Conservation (phyloP, 169 alveolate genomes). For the Theileria orientalis region DNA sequence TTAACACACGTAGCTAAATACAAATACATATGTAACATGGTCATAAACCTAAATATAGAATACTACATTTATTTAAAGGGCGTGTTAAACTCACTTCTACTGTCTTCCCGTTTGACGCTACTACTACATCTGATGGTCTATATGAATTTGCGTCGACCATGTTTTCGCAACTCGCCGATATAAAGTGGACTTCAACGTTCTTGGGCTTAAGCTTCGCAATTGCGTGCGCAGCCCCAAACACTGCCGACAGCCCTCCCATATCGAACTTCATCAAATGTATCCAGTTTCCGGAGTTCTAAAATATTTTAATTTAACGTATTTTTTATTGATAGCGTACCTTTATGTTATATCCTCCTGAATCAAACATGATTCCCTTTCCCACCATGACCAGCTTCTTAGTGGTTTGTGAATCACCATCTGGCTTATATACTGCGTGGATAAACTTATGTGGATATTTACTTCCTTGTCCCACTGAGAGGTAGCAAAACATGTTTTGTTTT, state of each 20-base stretch:
- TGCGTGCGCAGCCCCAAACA: slow-evolving; percentile 84
- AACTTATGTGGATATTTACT: slow-evolving; percentile 83
- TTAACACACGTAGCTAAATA: not conserved
- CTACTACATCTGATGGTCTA: slow-evolving; percentile 91
- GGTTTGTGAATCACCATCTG: slow-evolving; percentile 58
- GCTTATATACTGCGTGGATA: slow-evolving; percentile 79
- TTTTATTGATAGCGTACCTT: slow-evolving; percentile 54
- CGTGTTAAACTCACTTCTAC: slow-evolving; percentile 73
- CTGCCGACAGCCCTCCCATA: slow-evolving; percentile 89
- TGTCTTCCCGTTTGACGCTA: slow-evolving; percentile 91
- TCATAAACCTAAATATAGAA: not conserved
- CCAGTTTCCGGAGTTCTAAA: slow-evolving; percentile 62
- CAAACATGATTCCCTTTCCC: slow-evolving; percentile 93
- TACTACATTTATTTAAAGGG: not conserved
- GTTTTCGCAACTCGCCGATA: slow-evolving; percentile 90
- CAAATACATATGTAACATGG: not conserved
- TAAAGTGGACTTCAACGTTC: slow-evolving; percentile 82
- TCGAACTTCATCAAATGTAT: slow-evolving; percentile 82
- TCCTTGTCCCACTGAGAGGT: slow-evolving; percentile 85
- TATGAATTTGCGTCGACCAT: slow-evolving; percentile 85
- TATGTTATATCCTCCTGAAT: slow-evolving; percentile 91
- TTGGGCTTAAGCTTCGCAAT: slow-evolving; percentile 79
- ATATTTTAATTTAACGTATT: not conserved
- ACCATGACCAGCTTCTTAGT: slow-evolving; percentile 85
- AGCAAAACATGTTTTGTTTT: slow-evolving; percentile 85